Evolutionary conservation across 2,329 filamentous ascomycete genomes (phyloP).

Genomic region (Trematosphaeria pertusa): DNA sequence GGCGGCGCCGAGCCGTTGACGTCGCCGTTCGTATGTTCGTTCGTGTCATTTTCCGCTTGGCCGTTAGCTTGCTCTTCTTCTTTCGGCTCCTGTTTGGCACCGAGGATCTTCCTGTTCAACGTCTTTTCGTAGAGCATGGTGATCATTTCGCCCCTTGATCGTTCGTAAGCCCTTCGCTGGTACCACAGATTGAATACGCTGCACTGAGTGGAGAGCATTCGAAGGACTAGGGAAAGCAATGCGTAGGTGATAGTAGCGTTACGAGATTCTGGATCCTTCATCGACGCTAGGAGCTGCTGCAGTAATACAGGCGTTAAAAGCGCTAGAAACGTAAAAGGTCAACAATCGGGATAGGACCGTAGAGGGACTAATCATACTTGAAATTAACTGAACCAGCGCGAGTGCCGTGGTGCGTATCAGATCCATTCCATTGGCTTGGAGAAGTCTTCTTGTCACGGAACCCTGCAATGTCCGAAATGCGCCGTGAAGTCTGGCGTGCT

Average conservation of each 20-base stretch:
- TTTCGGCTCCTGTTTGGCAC: slow-evolving; percentile 39
- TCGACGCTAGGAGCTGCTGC: slow-evolving; percentile 73
- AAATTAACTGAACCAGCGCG: slow-evolving; percentile 67
- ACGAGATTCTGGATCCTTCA: slow-evolving; percentile 61
- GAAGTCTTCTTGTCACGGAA: slow-evolving; percentile 71
- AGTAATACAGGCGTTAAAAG: slow-evolving; percentile 69
- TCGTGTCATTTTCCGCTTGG: slow-evolving; percentile 19
- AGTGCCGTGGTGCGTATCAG: slow-evolving; percentile 71
- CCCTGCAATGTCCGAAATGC: slow-evolving; percentile 76
- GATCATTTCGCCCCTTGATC: slow-evolving; percentile 83
- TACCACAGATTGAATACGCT: slow-evolving; percentile 80
- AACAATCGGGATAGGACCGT: background rate
- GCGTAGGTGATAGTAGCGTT: slow-evolving; percentile 71
- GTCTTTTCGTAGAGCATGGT: slow-evolving; percentile 86
- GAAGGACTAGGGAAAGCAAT: slow-evolving; percentile 64
- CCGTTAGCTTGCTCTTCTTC: slow-evolving; percentile 35
- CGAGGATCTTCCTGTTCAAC: slow-evolving; percentile 65
- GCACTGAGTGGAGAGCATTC: slow-evolving; percentile 69
- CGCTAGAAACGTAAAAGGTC: slow-evolving; percentile 19
- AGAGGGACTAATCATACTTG: slow-evolving; percentile 50
- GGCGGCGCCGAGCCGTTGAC: slow-evolving; percentile 9
- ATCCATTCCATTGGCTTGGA: slow-evolving; percentile 81
- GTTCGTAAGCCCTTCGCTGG: slow-evolving; percentile 81
- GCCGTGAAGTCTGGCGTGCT: slow-evolving; percentile 76
- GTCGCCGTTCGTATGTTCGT: slow-evolving; percentile 22